Base-by-base conservation (phyloP, 257 asterid species). In the Solanum pennellii region DNA sequence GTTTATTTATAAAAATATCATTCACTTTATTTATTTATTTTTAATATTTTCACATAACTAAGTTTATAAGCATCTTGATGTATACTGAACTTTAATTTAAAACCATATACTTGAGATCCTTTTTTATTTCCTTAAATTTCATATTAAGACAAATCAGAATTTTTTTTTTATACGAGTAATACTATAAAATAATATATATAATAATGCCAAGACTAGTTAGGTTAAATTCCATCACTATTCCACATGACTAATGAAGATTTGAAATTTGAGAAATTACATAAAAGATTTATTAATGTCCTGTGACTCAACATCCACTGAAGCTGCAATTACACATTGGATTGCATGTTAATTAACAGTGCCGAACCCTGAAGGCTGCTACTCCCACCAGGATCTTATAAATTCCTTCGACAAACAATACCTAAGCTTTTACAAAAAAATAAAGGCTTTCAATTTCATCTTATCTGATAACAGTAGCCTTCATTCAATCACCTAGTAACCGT, bases 401-500 rank as follows among this genome's bases (percentile, higher is more conserved):
- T 9, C n/a, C 13, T 85, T 73, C 82, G n/a, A 13, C 73, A 33
- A 33, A 85, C 84, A 83, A 86, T 79, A 87, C 87, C 68, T 83
- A 71, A 90, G 90, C 87, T 72, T 77, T 89, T 90, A 89, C 93
- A 91, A 93, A 92, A 93, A 92, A 74, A 83, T 84, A 42, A 37
- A 74, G 44, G 59, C 86, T 71, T 41, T 65, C 68, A 80, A 80
- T 39, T 47, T 72, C 72, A 12, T 80, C 75, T 6, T 6, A 60
- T 60, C 88, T 39, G 5, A 8, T 65, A 33, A n/a, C 89, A 49
- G 72, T 62, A 42, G 71, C 49, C 13, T 68, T 83, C 80, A 77
- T 68, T 83, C 80, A 77, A 84, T 73, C 20, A 75, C 90, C 88
- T 87, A 96, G 93, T 95, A 95, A 71, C 98, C 99, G 7, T 93